Evolutionary conservation across 345 rosid species (phyloP).

Genomic region (Erodium maritimum): DNA sequence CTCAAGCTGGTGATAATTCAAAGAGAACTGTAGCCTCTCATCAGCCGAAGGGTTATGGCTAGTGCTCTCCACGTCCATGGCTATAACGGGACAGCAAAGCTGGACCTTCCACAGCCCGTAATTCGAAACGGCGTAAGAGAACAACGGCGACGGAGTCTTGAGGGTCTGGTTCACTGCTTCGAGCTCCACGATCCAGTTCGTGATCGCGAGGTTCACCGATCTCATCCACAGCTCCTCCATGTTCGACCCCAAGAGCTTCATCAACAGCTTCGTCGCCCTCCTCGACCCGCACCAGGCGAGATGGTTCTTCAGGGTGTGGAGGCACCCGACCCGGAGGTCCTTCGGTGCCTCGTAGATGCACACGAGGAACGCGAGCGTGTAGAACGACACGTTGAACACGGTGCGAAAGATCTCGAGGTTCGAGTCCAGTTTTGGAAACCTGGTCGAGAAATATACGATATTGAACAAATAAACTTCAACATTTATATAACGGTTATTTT

Average conservation of each 20-base stretch:
- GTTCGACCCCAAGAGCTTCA: constrained; percentile 60
- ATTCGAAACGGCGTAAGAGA: constrained; percentile 54
- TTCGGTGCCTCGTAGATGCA: constrained; percentile 76
- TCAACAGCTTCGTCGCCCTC: constrained; percentile 45
- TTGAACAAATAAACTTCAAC: constrained; percentile 16
- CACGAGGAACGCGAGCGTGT: constrained; percentile 47
- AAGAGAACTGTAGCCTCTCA: constrained; percentile 59
- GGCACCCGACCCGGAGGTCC: constrained; percentile 45
- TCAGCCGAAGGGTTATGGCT: constrained; percentile 27
- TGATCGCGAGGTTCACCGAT: constrained; percentile 66
- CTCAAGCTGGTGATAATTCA: constrained; percentile 78
- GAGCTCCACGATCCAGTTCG: constrained; percentile 62
- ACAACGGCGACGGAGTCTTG: constrained; percentile 60
- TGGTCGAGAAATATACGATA: constrained; percentile 20
- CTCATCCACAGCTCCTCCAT: constrained; percentile 81
- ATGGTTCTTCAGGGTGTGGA: constrained; percentile 40
- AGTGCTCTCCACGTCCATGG: constrained; percentile 53
- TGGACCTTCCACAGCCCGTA: constrained; percentile 78
- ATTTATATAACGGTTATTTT: too few species aligned
- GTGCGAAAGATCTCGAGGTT: constrained; percentile 25
- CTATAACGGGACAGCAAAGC: constrained; percentile 66
- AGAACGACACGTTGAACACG: constrained; percentile 51
- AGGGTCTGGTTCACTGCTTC: constrained; percentile 34
- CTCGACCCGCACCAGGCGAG: constrained; percentile 29
- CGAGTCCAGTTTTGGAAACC: constrained; percentile 28